A percentile compares a stretch with the other conserved stretches of the same genome.
Conservation (phyloP, 805 yeast species). For the Candida ficus region DNA sequence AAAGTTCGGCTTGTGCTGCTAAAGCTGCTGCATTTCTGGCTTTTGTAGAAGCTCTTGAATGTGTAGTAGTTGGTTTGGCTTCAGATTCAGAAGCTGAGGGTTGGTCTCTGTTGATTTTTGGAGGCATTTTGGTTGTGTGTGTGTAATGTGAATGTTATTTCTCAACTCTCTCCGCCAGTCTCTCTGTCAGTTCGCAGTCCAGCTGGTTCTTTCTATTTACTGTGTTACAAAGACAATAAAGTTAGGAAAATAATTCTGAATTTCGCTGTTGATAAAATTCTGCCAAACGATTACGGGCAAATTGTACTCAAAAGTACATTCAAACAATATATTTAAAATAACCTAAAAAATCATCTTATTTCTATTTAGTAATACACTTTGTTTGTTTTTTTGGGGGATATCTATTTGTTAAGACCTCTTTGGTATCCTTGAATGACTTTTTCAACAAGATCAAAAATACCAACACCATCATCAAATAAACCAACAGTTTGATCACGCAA, state of each 20-base stretch:
- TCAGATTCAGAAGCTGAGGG: slow-evolving; percentile 24
- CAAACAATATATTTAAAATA: no score
- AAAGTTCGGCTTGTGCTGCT: slow-evolving; percentile 64
- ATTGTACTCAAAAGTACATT: not conserved
- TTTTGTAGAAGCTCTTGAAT: slow-evolving; percentile 45
- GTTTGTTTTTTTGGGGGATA: no score
- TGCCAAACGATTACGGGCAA: not conserved
- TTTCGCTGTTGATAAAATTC: not conserved
- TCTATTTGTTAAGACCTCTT: not conserved
- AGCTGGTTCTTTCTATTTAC: no score
- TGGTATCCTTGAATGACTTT: slow-evolving; percentile 6
- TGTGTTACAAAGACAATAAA: no score
- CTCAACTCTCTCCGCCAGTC: no score
- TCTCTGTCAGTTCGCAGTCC: no score
- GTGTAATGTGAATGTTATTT: not conserved
- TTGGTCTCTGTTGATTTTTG: slow-evolving; percentile 22
- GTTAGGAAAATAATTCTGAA: no score
- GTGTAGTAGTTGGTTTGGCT: slow-evolving; percentile 6
- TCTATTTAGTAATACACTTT: no score
- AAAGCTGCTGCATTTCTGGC: slow-evolving; percentile 56
- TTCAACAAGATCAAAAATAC: slow-evolving; percentile 18
- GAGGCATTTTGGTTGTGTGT: slow-evolving; percentile 18
- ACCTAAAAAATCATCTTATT: no score
- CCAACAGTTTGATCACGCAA: slow-evolving; percentile 36
- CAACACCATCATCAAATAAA: slow-evolving; percentile 12